phyloP scores from a whole-genome alignment of 345 rosid genomes.

The Eutrema heterophyllum region DNA sequence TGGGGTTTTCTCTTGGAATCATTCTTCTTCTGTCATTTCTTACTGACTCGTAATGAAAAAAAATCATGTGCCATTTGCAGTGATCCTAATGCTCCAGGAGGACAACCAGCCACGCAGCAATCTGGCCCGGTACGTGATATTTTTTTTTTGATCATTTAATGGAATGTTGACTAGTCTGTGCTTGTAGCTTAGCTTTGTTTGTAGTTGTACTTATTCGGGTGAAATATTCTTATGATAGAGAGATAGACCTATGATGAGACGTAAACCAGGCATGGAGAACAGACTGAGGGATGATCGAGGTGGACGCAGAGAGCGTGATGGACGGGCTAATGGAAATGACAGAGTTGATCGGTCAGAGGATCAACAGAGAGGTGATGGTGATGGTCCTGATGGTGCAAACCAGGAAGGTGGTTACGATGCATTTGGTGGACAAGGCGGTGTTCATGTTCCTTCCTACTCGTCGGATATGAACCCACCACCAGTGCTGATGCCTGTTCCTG shows the following conservation, averaged over 20 bases:
- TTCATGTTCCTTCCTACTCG: slow-evolving; percentile 62
- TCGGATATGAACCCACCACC: slow-evolving; percentile 90
- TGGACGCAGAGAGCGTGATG: slow-evolving; percentile 67
- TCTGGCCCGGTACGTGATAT: slow-evolving; percentile 45
- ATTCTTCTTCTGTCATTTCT: neutral
- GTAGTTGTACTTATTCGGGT: neutral
- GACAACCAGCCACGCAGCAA: slow-evolving; percentile 85
- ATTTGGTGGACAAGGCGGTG: slow-evolving; percentile 75
- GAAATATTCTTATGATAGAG: slow-evolving; percentile 38
- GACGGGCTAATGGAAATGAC: slow-evolving; percentile 58
- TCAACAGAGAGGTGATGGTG: slow-evolving; percentile 52
- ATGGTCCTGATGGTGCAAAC: slow-evolving; percentile 51
- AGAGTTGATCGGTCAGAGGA: slow-evolving; percentile 75
- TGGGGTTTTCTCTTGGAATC: neutral
- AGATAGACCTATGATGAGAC: slow-evolving; percentile 62
- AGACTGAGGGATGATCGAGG: slow-evolving; percentile 86
- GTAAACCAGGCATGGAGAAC: slow-evolving; percentile 54
- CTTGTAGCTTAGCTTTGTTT: neutral
- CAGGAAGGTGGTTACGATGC: slow-evolving; percentile 62
- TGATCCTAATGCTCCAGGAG: slow-evolving; percentile 95
- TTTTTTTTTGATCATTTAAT: neutral
- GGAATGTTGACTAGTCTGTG: neutral
- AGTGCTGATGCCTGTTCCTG: slow-evolving; percentile 97
- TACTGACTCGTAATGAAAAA: neutral
- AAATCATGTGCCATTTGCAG: slow-evolving; percentile 34